These are phyloP conservation scores for Aspergillus sergii DNA, from an alignment of 2,329 filamentous ascomycete genomes.

Conservation along the genomic window DNA sequence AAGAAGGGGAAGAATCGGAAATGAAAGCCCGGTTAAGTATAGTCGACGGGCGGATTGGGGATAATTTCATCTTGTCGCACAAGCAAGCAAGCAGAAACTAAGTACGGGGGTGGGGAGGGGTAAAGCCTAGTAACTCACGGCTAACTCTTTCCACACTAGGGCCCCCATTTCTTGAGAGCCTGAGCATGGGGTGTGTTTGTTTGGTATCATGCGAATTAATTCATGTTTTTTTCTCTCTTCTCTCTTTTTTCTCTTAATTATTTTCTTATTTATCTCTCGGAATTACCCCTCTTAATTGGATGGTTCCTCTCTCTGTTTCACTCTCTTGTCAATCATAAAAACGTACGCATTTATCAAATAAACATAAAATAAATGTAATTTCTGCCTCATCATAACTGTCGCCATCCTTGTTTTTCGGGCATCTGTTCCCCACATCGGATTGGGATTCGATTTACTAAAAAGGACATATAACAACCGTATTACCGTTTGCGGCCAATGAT, in stretches of 20 bases:
- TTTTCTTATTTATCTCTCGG: not conserved
- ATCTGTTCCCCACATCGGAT: constrained; percentile 7
- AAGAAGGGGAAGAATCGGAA: constrained; percentile 6
- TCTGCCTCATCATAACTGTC: not conserved
- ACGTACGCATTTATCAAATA: not conserved
- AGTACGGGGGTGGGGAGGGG: constrained; percentile 27
- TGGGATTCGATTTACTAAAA: not conserved
- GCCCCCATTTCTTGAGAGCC: not conserved
- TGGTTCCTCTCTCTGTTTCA: no score
- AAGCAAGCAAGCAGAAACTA: constrained; percentile 1
- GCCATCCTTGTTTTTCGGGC: constrained; percentile 14
- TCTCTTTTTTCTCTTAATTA: not conserved
- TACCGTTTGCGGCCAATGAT: constrained; percentile 15
- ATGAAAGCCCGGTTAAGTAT: constrained; percentile 10
- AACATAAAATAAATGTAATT: not conserved
- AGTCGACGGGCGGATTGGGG: constrained; percentile 7
- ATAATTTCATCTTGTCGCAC: constrained; percentile 6
- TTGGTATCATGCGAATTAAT: not conserved
- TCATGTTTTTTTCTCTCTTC: not conserved
- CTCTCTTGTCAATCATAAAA: not conserved
- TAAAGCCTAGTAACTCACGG: constrained; percentile 12
- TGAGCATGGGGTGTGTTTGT: not conserved
- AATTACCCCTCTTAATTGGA: not conserved
- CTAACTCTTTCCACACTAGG: constrained; percentile 7
- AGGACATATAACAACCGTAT: not conserved